A percentile compares a stretch with the other conserved stretches of the same genome.
Conservation (phyloP, 2,329 filamentous ascomycete genomes). For the Zasmidium cellare region DNA sequence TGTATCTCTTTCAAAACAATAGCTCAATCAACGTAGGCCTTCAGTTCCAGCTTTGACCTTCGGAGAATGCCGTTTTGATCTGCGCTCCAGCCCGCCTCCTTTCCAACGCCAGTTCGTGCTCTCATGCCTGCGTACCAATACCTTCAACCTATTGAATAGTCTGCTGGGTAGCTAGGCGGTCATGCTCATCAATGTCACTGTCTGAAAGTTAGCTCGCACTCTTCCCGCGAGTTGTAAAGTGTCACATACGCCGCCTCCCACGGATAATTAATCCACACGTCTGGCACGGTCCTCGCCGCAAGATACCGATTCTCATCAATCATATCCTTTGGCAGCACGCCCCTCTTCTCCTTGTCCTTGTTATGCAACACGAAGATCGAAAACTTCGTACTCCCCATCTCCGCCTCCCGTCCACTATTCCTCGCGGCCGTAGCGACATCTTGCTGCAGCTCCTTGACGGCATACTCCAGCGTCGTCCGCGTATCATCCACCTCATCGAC, state of each 20-base stretch:
- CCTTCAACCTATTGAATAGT: conserved; percentile 13
- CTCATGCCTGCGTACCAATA: background rate
- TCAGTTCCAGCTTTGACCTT: too few species aligned
- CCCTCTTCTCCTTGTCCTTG: conserved; percentile 97
- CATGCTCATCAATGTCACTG: conserved; percentile 88
- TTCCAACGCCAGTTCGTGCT: background rate
- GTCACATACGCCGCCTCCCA: conserved; percentile 74
- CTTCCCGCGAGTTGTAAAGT: too few species aligned
- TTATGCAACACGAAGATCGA: conserved; percentile 97
- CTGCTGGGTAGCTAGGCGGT: conserved; percentile 59
- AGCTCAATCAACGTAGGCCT: background rate
- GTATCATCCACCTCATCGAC: conserved; percentile 97
- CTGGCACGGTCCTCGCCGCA: conserved; percentile 83
- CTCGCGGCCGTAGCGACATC: conserved; percentile 81
- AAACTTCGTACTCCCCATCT: conserved; percentile 72
- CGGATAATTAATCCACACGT: conserved; percentile 98
- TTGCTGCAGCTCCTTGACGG: conserved; percentile 89
- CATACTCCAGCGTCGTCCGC: conserved; percentile 89
- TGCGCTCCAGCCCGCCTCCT: background rate
- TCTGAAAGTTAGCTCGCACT: background rate
- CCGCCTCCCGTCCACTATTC: conserved; percentile 63
- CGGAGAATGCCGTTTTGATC: too few species aligned
- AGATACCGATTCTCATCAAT: conserved; percentile 71
- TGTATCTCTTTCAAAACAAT: background rate
- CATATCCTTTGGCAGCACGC: conserved; percentile 75